A percentile compares a stretch with the other conserved stretches of the same genome.
These are phyloP conservation scores for Meyerozyma guilliermondii DNA, from an alignment of 1,139 yeast genomes.

Conservation along the genomic window DNA sequence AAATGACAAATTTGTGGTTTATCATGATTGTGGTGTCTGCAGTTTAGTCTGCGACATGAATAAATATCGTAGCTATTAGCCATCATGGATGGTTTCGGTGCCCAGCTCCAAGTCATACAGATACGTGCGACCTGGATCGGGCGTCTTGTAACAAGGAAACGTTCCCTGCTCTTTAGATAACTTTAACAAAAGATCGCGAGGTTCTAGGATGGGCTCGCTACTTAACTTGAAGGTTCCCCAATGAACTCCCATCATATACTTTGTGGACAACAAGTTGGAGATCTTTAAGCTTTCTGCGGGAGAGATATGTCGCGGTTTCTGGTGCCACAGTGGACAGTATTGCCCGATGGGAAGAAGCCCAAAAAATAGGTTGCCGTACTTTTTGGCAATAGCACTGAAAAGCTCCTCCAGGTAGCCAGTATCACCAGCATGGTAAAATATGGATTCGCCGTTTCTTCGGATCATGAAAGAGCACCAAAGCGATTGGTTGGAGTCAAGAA, in stretches of 20 bases:
- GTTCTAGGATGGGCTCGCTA: slow-evolving; percentile 84
- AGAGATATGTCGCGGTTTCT: slow-evolving; percentile 79
- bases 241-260: slow-evolving; percentile 78
- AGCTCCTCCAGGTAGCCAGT: slow-evolving; percentile 80
- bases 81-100: slow-evolving; percentile 1
- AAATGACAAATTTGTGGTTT: not conserved
- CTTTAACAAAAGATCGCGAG: slow-evolving; percentile 41
- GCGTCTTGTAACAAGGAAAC: slow-evolving; percentile 22
- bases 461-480: slow-evolving; percentile 86
- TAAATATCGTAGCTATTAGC: not conserved
- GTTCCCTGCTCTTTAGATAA: slow-evolving; percentile 18
- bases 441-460: slow-evolving; percentile 58
- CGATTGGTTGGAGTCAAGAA: slow-evolving; percentile 72
- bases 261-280: slow-evolving; percentile 56
- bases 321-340: slow-evolving; percentile 94
- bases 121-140: slow-evolving; percentile 42
- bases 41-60: not conserved
- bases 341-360: slow-evolving; percentile 92
- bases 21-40: not conserved
- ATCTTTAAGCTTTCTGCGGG: slow-evolving; percentile 74
- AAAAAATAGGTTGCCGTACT: slow-evolving; percentile 59
- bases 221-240: slow-evolving; percentile 94
- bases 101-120: slow-evolving; percentile 23
- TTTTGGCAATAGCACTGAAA: slow-evolving; percentile 57
- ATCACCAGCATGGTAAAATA: slow-evolving; percentile 90